These are phyloP conservation scores for Castanea sativa DNA, from an alignment of 306 rosid species.

Conservation along the genomic window DNA sequence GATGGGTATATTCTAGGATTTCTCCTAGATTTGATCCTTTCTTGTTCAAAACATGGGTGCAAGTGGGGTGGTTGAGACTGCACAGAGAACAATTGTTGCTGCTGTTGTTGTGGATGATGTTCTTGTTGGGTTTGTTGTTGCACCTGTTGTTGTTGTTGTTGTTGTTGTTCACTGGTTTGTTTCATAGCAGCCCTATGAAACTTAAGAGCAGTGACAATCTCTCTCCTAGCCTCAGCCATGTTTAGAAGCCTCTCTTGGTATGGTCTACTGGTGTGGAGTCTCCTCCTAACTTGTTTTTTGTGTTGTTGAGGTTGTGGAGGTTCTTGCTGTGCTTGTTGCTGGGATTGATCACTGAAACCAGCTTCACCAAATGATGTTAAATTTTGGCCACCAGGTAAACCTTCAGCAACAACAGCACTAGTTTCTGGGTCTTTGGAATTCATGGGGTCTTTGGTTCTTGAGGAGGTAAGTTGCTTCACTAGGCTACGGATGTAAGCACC, in stretches of 20 bases:
- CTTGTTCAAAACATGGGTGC: slow-evolving; percentile 42
- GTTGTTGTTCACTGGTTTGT: slow-evolving; percentile 60
- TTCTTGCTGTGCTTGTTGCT: slow-evolving; percentile 24
- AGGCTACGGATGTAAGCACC: slow-evolving; percentile 65
- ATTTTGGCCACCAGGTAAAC: slow-evolving; percentile 18
- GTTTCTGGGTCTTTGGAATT: slow-evolving; percentile 30
- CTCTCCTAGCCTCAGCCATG: slow-evolving; percentile 96
- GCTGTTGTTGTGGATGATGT: slow-evolving; percentile 12
- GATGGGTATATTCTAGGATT: slow-evolving; percentile 56
- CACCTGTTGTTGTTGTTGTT: slow-evolving; percentile 34
- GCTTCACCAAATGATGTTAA: slow-evolving; percentile 24
- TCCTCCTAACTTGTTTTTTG: slow-evolving; percentile 79
- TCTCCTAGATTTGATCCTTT: slow-evolving; percentile 46
- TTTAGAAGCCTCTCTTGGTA: slow-evolving; percentile 76
- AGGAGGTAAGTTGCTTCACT: slow-evolving; percentile 63
- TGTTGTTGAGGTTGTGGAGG: slow-evolving; percentile 41
- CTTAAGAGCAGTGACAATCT: slow-evolving; percentile 84
- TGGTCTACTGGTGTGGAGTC: slow-evolving; percentile 68
- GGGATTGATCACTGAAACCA: slow-evolving; percentile 26
- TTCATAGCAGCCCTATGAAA: slow-evolving; percentile 89
- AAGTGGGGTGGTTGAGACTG: slow-evolving; percentile 17
- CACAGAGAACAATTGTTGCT: slow-evolving; percentile 19
- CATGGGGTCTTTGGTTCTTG: slow-evolving; percentile 54
- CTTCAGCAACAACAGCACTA: slow-evolving; percentile 6
- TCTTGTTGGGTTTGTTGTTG: slow-evolving; percentile 6